These are phyloP conservation scores for Komagataella populi DNA, from an alignment of 805 yeast species.

Conservation along the genomic window DNA sequence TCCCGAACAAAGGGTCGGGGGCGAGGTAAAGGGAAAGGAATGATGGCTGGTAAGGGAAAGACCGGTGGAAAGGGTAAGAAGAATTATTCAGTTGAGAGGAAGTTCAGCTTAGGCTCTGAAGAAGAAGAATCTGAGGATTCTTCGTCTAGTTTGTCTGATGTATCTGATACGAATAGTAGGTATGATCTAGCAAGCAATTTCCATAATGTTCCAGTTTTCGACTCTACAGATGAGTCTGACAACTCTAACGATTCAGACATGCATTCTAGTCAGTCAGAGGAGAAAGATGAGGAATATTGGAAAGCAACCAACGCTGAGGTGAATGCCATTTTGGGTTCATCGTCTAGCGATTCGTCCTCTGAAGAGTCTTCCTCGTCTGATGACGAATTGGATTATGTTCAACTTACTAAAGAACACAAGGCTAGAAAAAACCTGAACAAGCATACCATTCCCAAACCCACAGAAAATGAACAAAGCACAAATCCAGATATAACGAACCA, in stretches of 20 bases:
- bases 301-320: slow-evolving; percentile 9
- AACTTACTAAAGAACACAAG: slow-evolving; percentile 55
- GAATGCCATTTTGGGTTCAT: slow-evolving; percentile 11
- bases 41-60: neutral
- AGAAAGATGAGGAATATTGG: slow-evolving; percentile 14
- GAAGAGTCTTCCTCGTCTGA: slow-evolving; percentile 40
- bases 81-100: slow-evolving; percentile 3
- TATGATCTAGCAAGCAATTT: slow-evolving; percentile 5
- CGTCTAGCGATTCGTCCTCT: slow-evolving; percentile 19
- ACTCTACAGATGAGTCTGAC: slow-evolving; percentile 11
- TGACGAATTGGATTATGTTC: slow-evolving; percentile 60
- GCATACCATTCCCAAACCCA: slow-evolving; percentile 20
- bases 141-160: slow-evolving; percentile 3
- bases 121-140: slow-evolving; percentile 10
- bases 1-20: neutral
- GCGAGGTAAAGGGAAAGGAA: neutral
- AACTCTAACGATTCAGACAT: slow-evolving; percentile 9
- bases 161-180: slow-evolving; percentile 1
- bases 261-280: slow-evolving; percentile 7
- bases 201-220: slow-evolving; percentile 1
- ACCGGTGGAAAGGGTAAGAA: neutral
- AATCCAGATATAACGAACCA: slow-evolving; percentile 4
- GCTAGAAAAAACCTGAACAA: slow-evolving; percentile 30
- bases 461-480: slow-evolving; percentile 3
- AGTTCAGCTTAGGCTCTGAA: slow-evolving; percentile 12